phyloP scores from a whole-genome alignment of 441 rosid species.

The Cnidoscolus chayamansa region DNA sequence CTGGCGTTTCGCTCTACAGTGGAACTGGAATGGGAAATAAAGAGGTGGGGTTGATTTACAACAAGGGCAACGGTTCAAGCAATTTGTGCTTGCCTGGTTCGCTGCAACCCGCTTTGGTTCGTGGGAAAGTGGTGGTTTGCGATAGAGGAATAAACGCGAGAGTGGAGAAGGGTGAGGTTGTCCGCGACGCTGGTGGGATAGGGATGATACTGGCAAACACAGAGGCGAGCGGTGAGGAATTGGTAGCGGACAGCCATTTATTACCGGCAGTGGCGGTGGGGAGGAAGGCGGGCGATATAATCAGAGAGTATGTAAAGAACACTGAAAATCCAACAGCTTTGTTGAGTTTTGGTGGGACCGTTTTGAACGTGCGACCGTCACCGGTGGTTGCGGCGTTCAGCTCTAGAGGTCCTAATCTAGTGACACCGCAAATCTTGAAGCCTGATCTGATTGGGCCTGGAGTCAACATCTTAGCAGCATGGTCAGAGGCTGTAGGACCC shows the following conservation, averaged over 20 bases:
- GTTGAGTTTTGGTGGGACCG: slow-evolving; percentile 67
- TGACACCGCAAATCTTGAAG: slow-evolving; percentile 77
- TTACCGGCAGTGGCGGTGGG: slow-evolving; percentile 76
- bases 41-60: slow-evolving; percentile 51
- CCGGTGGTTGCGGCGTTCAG: slow-evolving; percentile 96
- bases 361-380: slow-evolving; percentile 58
- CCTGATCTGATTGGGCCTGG: slow-evolving; percentile 95
- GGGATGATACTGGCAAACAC: slow-evolving; percentile 89
- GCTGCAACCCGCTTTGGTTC: slow-evolving; percentile 49
- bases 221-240: slow-evolving; percentile 66
- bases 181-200: slow-evolving; percentile 77
- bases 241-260: slow-evolving; percentile 88
- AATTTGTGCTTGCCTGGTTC: slow-evolving; percentile 71
- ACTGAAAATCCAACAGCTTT: slow-evolving; percentile 47
- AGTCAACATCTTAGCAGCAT: slow-evolving; percentile 77
- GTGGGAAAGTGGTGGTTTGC: slow-evolving; percentile 80
- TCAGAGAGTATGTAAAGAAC: slow-evolving; percentile 47
- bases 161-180: slow-evolving; percentile 81
- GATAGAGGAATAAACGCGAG: slow-evolving; percentile 78
- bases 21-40: slow-evolving; percentile 66
- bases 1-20: slow-evolving; percentile 74
- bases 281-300: slow-evolving; percentile 56
- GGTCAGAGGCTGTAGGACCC: slow-evolving; percentile 78
- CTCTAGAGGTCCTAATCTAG: slow-evolving; percentile 80
- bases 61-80: slow-evolving; percentile 42